phyloP scores from a whole-genome alignment of 805 yeast genomes.

The Barnettozyma vustinii region DNA sequence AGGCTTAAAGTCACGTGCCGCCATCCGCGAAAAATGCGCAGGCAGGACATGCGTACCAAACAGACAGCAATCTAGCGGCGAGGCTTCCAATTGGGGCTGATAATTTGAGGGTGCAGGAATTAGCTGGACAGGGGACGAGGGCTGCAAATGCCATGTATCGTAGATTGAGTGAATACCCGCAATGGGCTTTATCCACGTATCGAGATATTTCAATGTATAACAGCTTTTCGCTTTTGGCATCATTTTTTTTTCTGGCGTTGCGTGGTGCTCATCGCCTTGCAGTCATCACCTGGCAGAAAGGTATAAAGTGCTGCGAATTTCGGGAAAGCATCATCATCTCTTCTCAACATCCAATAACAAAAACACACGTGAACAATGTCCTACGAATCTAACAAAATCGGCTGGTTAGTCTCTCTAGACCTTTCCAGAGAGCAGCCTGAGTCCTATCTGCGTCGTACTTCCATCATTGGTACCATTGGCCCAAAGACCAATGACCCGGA shows the following conservation, averaged over 20 bases:
- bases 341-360: neutral
- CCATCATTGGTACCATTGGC: slow-evolving; percentile 98
- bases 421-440: slow-evolving; percentile 24
- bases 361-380: slow-evolving; percentile 8
- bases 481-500: slow-evolving; percentile 95
- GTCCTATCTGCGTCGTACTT: slow-evolving; percentile 61
- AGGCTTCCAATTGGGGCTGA: neutral
- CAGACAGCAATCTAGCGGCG: neutral
- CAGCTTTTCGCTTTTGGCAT: neutral
- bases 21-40: neutral
- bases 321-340: neutral
- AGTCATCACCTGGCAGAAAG: neutral
- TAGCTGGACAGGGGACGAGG: neutral
- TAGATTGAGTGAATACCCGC: neutral
- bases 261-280: slow-evolving; percentile 7
- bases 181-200: neutral
- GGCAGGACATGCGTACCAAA: neutral
- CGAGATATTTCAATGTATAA: neutral
- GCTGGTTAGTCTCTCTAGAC: slow-evolving; percentile 26
- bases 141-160: neutral
- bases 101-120: neutral
- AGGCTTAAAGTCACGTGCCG: neutral
- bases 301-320: neutral
- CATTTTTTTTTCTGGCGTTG: slow-evolving; percentile 5
- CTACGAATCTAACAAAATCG: slow-evolving; percentile 22